Evolutionary conservation across 129 eudicot genomes (phyloP).

Genomic region (Smallanthus sonchifolius): DNA sequence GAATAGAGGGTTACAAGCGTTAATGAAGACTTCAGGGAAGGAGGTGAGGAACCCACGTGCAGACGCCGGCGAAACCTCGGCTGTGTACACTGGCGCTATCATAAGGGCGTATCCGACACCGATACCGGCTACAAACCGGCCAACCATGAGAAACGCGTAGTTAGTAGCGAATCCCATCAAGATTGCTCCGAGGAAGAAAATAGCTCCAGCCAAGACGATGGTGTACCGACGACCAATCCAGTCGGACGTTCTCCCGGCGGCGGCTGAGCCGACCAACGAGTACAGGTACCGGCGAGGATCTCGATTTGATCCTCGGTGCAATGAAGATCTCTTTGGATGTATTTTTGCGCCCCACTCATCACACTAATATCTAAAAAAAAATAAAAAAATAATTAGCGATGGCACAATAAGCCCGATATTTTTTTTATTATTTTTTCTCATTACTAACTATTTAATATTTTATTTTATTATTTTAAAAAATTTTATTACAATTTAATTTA

Average conservation of each 20-base stretch:
- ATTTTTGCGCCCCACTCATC: conserved; percentile 71
- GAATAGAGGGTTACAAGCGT: conserved; percentile 28
- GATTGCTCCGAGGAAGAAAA: conserved; percentile 55
- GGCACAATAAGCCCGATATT: no score
- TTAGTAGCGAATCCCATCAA: conserved; percentile 68
- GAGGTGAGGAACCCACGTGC: conserved; percentile 69
- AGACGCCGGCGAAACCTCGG: conserved; percentile 62
- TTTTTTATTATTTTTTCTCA: no score
- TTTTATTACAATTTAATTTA: no score
- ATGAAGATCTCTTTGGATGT: conserved; percentile 30
- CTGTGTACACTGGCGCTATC: conserved; percentile 69
- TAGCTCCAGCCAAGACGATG: conserved; percentile 48
- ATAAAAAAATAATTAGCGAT: no score
- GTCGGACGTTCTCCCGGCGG: conserved; percentile 66
- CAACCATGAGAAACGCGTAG: conserved; percentile 61
- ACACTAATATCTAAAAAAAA: conserved; percentile 68
- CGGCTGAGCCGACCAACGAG: conserved; percentile 54
- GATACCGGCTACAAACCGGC: conserved; percentile 65
- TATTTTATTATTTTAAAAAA: no score
- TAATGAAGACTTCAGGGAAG: conserved; percentile 65
- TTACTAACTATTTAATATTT: no score
- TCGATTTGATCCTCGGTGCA: conserved; percentile 35
- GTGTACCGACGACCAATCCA: conserved; percentile 76
- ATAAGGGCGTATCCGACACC: conserved; percentile 71
- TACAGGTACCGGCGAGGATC: conserved; percentile 49